These are phyloP conservation scores for Trematosphaeria pertusa DNA, from an alignment of 2,329 filamentous ascomycete genomes.

Conservation along the genomic window DNA sequence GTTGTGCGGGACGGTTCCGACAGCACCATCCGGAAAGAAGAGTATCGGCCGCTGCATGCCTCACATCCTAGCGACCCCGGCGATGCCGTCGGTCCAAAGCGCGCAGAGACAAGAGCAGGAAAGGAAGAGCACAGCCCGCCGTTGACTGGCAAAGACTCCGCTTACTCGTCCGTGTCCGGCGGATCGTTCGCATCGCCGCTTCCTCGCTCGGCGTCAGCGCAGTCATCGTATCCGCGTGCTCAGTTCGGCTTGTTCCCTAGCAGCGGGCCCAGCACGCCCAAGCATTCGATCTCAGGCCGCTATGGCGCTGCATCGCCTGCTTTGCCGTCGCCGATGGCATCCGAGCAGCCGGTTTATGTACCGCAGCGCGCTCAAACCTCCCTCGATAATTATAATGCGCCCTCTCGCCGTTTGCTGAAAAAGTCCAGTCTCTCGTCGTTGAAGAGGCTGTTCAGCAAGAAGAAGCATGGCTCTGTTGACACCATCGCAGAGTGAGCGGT, in stretches of 20 bases:
- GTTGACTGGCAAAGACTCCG: slow-evolving; percentile 46
- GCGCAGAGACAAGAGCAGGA: slow-evolving; percentile 9
- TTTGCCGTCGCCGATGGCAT: slow-evolving; percentile 20
- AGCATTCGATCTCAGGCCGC: slow-evolving; percentile 38
- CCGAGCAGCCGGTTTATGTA: slow-evolving; percentile 23
- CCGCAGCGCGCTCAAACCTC: slow-evolving; percentile 38
- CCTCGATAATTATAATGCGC: slow-evolving; percentile 29
- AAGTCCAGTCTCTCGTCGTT: slow-evolving; percentile 45
- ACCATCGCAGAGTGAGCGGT: slow-evolving; percentile 41
- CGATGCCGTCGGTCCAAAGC: slow-evolving; percentile 7
- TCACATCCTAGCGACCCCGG: slow-evolving; percentile 19
- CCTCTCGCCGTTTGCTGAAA: slow-evolving; percentile 35
- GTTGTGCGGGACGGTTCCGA: slow-evolving; percentile 22
- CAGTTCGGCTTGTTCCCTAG: slow-evolving; percentile 47
- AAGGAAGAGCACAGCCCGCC: slow-evolving; percentile 43
- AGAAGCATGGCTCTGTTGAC: slow-evolving; percentile 39
- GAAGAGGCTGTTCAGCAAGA: slow-evolving; percentile 46
- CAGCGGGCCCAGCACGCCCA: slow-evolving; percentile 39
- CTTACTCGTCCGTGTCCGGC: slow-evolving; percentile 48
- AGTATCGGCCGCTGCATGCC: slow-evolving; percentile 20
- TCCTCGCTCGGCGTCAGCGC: slow-evolving; percentile 39
- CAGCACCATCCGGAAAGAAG: slow-evolving; percentile 17
- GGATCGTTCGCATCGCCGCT: slow-evolving; percentile 41
- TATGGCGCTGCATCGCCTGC: slow-evolving; percentile 35
- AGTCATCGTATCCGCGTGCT: slow-evolving; percentile 37